These are phyloP conservation scores for Betula pendula DNA, from an alignment of 306 rosid genomes.

Conservation along the genomic window DNA sequence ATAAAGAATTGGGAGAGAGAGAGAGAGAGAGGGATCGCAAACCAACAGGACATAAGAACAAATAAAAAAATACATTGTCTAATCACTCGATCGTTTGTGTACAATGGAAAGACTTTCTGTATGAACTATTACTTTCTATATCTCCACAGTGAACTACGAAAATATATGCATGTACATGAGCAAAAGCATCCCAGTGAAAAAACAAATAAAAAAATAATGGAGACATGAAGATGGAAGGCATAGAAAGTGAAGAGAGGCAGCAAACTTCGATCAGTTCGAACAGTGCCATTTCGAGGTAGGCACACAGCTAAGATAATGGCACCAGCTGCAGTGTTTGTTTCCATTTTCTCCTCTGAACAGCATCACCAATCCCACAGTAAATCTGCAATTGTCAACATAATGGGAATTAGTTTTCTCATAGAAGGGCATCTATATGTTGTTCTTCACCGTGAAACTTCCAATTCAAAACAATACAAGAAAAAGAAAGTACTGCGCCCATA, in stretches of 20 bases:
- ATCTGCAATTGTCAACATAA: conserved; percentile 40
- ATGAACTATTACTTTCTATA: not conserved
- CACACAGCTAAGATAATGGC: conserved; percentile 69
- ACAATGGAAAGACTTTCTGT: not conserved
- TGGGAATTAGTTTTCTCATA: not conserved
- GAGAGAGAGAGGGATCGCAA: not conserved
- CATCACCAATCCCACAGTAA: conserved; percentile 53
- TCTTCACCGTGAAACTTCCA: not conserved
- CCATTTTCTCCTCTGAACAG: conserved; percentile 59
- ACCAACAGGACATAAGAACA: not conserved
- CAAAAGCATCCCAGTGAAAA: not conserved
- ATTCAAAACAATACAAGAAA: not conserved
- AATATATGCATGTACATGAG: conserved; percentile 16
- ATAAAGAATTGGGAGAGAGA: too few relatives aligned
- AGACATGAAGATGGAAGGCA: not conserved
- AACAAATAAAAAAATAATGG: not conserved
- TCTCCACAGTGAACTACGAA: not conserved
- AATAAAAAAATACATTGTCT: not conserved
- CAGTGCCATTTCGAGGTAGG: conserved; percentile 78
- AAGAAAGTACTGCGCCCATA: not conserved
- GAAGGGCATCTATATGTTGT: not conserved
- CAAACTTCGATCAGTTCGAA: conserved; percentile 20
- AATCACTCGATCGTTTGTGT: not conserved
- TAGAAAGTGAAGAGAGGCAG: not conserved
- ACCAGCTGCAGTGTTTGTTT: conserved; percentile 73